phyloP scores from a whole-genome alignment of 495 filamentous ascomycete genomes.

The Hypoxylon rickii region DNA sequence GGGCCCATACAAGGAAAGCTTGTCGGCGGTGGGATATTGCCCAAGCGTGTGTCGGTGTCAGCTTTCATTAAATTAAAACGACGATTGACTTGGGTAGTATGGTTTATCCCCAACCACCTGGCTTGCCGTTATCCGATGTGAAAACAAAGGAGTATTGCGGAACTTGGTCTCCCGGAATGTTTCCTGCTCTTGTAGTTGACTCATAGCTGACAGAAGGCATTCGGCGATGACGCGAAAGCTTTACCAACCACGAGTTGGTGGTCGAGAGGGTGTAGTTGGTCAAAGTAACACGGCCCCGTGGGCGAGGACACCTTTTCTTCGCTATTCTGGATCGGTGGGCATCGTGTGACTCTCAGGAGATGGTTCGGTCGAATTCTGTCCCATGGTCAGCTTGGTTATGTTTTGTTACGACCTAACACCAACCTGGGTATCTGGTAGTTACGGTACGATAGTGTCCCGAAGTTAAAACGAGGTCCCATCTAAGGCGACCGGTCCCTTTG shows the following conservation, averaged over 20 bases:
- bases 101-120: background rate
- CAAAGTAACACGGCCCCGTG: background rate
- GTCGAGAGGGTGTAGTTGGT: background rate
- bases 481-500: too few species aligned
- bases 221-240: conserved; percentile 6
- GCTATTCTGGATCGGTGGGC: too few species aligned
- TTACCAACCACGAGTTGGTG: background rate
- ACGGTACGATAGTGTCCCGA: too few species aligned
- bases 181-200: background rate
- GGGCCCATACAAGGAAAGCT: conserved; percentile 7
- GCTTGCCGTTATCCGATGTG: background rate
- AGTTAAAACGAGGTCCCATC: too few species aligned
- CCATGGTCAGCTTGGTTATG: too few species aligned
- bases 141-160: conserved; percentile 1
- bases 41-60: background rate
- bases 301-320: too few species aligned
- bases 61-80: conserved; percentile 24
- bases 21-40: conserved; percentile 2
- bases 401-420: too few species aligned
- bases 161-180: conserved; percentile 14
- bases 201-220: conserved; percentile 11
- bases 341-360: too few species aligned
- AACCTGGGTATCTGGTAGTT: too few species aligned
- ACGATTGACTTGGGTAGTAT: conserved; percentile 3
- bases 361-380: too few species aligned